Conservation (phyloP, 2,329 filamentous ascomycete genomes). For the Colletotrichum chlorophyti region DNA sequence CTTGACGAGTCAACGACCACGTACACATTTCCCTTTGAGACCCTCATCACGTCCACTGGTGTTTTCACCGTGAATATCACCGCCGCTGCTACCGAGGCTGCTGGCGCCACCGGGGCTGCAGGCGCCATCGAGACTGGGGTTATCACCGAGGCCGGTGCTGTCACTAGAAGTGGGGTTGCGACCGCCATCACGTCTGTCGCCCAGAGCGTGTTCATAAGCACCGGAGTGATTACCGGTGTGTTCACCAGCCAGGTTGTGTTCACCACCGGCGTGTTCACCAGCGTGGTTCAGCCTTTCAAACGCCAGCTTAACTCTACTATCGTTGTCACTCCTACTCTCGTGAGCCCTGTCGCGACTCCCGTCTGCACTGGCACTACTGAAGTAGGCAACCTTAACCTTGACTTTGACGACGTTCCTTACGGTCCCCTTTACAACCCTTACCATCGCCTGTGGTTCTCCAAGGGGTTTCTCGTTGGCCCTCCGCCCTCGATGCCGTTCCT, state of each 20-base stretch:
- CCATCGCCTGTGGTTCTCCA: constrained; percentile 49
- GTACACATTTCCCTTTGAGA: constrained; percentile 37
- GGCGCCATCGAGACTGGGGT: not conserved
- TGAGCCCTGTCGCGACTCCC: constrained; percentile 21
- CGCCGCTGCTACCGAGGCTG: constrained; percentile 39
- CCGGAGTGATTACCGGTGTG: not conserved
- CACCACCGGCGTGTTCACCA: constrained; percentile 2
- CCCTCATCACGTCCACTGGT: constrained; percentile 28
- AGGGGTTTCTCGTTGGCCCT: constrained; percentile 47
- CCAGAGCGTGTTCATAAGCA: constrained; percentile 18
- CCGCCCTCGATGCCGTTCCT: constrained; percentile 41
- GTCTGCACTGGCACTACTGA: constrained; percentile 30
- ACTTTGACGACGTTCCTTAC: constrained; percentile 45
- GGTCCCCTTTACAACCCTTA: constrained; percentile 48
- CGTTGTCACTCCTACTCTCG: too few species aligned
- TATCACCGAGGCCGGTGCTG: not conserved
- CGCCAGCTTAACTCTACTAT: too few species aligned
- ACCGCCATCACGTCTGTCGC: not conserved
- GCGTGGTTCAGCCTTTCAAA: not conserved
- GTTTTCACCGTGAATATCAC: too few species aligned
- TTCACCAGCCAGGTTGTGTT: not conserved
- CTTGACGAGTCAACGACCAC: constrained; percentile 47
- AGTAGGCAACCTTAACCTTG: constrained; percentile 45
- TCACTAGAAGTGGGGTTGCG: not conserved
- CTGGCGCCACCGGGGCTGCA: not conserved